Base-by-base conservation (phyloP, 2,329 filamentous ascomycete genomes). In the Sporothrix luriei region DNA sequence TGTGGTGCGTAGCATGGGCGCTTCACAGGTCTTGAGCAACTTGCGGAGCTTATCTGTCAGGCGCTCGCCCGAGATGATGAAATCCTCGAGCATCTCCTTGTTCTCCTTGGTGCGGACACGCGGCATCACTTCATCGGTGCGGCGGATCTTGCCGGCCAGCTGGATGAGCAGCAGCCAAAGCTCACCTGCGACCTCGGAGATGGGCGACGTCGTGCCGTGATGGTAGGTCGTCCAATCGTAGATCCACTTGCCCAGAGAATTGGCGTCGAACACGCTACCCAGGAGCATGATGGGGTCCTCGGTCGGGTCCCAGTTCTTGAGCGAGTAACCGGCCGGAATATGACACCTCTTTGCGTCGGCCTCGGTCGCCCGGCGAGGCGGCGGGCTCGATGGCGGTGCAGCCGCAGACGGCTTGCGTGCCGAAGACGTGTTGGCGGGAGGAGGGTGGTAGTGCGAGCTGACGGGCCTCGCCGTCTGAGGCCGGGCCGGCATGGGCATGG, bases 211-310 rank as follows among this genome's bases (percentile, higher is more conserved):
- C 16, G 93, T 87, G 49, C 92, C 92, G 74, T 96, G 90, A 78
- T 91, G 90, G 82, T 92, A 97, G 73, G 97, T 92, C 21, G 95
- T 97, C 95, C 95, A 99, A 84, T 98, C 95, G 81, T 97, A 99
- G 77, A 99, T 96, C 95, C 95, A 99, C 82, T 97, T 97, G 77
- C 95, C 95, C 40, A 99, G 86, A 33, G 93, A 97, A 85, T 98
- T 97, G 77, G 94, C 92, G 78, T 98, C 95, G 77, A 98, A 98
- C 69, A 98, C 95, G 77, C 92, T 97, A 66, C 95, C 95, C 26
- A 98, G 86, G 33, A 99, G 87, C 78, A 97, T 90, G 78, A 99
- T 97, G 66, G 95, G 95, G 75, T 93, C 89, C 83, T 98, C 94
- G 38, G 88, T 89, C 0, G 94, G 94, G 78, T 99, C 95, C 95